These are phyloP conservation scores for Apiospora phragmitis DNA, from an alignment of 2,329 filamentous ascomycete species.

Conservation along the genomic window DNA sequence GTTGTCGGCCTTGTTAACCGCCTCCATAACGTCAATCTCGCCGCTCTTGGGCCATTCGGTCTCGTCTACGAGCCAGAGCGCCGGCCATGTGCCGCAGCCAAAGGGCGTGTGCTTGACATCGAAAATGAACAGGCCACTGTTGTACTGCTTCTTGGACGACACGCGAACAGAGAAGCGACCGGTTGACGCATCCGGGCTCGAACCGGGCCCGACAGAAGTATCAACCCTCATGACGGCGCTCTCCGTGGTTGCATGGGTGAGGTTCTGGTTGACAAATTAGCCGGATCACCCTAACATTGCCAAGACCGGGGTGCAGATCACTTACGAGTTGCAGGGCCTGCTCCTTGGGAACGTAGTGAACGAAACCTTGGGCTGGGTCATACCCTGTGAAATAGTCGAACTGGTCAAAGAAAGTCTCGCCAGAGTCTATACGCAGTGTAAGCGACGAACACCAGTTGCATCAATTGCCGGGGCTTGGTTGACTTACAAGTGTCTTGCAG, in stretches of 20 bases:
- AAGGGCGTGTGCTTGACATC: constrained; percentile 64
- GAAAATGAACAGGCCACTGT: constrained; percentile 67
- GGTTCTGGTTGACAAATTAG: constrained; percentile 45
- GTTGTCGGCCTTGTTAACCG: constrained; percentile 52
- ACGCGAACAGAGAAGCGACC: constrained; percentile 66
- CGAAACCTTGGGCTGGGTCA: constrained; percentile 52
- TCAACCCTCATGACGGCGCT: constrained; percentile 62
- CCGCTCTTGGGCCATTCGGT: constrained; percentile 63
- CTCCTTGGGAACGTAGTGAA: constrained; percentile 51
- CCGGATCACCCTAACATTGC: constrained; percentile 10
- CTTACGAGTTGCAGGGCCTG: constrained; percentile 44
- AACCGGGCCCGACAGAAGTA: constrained; percentile 51
- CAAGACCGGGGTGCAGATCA: neutral
- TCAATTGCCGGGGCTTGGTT: neutral
- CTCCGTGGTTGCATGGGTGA: constrained; percentile 57
- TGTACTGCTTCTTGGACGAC: constrained; percentile 59
- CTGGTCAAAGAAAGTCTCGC: constrained; percentile 53
- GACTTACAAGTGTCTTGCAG: constrained; percentile 51
- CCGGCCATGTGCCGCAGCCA: constrained; percentile 65
- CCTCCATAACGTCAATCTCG: constrained; percentile 65
- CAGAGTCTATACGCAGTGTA: constrained; percentile 40
- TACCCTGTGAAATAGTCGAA: constrained; percentile 54
- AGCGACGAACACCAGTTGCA: neutral
- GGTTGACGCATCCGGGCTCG: constrained; percentile 51
- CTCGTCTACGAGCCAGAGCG: constrained; percentile 65